Evolutionary conservation across 2,329 filamentous ascomycete genomes (phyloP), one percentile per base, ranked within the genome.

Genomic region (Paraphoma sp.): DNA sequence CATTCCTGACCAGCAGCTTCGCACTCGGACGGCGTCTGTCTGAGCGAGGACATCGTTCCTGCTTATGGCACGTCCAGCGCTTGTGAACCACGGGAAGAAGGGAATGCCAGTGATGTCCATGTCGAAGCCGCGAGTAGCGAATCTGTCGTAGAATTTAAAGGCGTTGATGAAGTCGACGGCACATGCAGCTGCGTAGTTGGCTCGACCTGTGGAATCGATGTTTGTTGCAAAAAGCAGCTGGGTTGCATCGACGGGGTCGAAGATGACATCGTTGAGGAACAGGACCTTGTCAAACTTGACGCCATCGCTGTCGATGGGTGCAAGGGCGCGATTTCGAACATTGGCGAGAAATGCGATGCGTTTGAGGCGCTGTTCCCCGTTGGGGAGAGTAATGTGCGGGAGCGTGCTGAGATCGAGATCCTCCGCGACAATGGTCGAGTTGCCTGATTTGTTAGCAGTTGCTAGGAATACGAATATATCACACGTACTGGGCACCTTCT

Each of bases 1-100:
- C 85, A 92, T 92, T 18, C 90, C 90, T 50, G 89, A 88, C 90
- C 90, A 93, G 76, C 90, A 93, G 61, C 87, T 88, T 65, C 84
- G 85, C 1, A 92, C 89, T 8, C 86, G 83, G 1, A 93, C 89
- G 0, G 89, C 85, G 62, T 88, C 86, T 38, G 73, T 82, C 53
- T 86, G 84, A 0, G 78, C 78, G 1, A 90, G 73, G 16, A 92
- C 87, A 69, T 90, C 89, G 4, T 81, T 79, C 44, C 89, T 82
- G 77, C 76, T 80, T n/a, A 65, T 70, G 0, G 79, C 86, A 12
- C 82, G 72, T 1, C 84, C 84, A 1, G 77, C 79, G 45, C 71
- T 76, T 4, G 85, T 82, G 73, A 90, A 89, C 77, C 87, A 89
- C 0, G 90, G 90, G 73, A 85, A 93, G 56, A 88, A 84, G 1